Evolutionary conservation across 306 rosid species (phyloP).

Genomic region (Acacia melanoxylon): DNA sequence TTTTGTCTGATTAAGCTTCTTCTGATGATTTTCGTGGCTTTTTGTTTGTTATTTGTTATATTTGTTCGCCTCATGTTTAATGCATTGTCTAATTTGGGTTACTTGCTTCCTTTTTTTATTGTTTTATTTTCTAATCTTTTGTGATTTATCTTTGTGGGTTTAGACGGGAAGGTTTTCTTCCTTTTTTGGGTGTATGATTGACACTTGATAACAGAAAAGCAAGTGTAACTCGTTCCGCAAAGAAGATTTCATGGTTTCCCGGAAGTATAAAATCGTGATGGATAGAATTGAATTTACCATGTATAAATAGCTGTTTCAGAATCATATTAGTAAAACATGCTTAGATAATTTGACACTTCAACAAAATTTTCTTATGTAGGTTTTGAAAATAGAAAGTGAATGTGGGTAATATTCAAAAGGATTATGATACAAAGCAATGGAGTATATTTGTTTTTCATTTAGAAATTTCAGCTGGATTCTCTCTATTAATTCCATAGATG

Average conservation of each 20-base stretch:
- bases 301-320: not conserved
- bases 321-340: not conserved
- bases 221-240: not conserved
- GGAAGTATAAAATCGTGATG: not conserved
- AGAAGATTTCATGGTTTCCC: not conserved
- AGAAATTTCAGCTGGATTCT: not conserved
- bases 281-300: not conserved
- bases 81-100: not conserved
- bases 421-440: not conserved
- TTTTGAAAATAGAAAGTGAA: not conserved
- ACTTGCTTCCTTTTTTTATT: not conserved
- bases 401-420: not conserved
- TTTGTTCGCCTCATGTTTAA: not conserved
- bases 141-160: not conserved
- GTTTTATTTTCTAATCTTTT: no score
- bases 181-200: not conserved
- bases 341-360: not conserved
- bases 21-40: not conserved
- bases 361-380: not conserved
- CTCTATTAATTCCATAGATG: not conserved
- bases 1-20: not conserved
- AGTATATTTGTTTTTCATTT: not conserved
- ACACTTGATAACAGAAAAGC: not conserved
- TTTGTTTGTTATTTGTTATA: not conserved
- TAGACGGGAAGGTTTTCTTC: not conserved